Evolutionary conservation across 805 yeast species (phyloP).

Genomic region (Pichia kluyveri): DNA sequence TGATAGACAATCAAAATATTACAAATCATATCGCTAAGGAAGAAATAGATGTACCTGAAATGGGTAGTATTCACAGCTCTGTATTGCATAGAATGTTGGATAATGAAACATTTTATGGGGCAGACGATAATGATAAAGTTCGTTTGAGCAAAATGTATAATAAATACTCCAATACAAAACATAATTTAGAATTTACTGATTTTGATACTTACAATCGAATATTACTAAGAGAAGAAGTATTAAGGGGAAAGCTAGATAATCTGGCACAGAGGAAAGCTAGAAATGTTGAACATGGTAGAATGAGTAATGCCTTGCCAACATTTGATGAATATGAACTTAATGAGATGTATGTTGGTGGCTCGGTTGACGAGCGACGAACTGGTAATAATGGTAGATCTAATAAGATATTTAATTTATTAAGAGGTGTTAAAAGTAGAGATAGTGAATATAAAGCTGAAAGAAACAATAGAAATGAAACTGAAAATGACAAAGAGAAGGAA

Average conservation of each 20-base stretch:
- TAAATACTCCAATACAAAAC: slow-evolving; percentile 3
- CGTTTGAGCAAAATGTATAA: slow-evolving; percentile 21
- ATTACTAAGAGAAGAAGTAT: slow-evolving; percentile 19
- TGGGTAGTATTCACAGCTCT: no score
- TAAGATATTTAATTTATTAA: no score
- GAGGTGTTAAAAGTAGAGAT: background rate
- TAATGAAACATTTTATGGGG: slow-evolving; percentile 9
- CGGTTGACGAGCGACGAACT: background rate
- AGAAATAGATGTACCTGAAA: no score
- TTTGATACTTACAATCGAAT: slow-evolving; percentile 22
- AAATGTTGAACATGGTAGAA: background rate
- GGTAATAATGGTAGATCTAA: background rate
- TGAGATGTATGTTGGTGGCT: slow-evolving; percentile 10
- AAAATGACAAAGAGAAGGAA: no score
- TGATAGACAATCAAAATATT: slow-evolving; percentile 3
- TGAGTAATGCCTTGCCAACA: slow-evolving; percentile 10
- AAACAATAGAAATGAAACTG: no score
- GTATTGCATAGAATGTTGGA: slow-evolving; percentile 14
- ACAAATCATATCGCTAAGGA: no score
- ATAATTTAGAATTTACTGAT: slow-evolving; percentile 15
- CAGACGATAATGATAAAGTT: slow-evolving; percentile 7
- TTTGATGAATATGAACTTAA: slow-evolving; percentile 17
- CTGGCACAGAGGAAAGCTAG: slow-evolving; percentile 6
- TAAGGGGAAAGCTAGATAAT: slow-evolving; percentile 14
- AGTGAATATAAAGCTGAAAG: background rate